Evolutionary conservation across 352 stramenopile species (phyloP).

Genomic region (Globisporangium mamillatum): DNA sequence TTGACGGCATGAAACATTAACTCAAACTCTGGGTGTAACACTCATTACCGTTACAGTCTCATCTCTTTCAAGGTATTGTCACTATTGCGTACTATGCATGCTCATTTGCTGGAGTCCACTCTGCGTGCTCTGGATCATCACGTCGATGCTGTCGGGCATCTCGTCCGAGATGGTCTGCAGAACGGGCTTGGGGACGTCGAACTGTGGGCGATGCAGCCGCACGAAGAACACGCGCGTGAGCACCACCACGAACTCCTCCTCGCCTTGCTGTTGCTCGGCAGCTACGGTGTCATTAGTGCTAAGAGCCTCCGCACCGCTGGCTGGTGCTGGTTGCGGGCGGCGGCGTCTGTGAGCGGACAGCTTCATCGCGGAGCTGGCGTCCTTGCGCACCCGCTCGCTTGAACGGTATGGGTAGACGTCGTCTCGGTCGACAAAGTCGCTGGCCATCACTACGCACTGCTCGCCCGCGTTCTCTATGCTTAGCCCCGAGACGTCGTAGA

Average conservation of each 20-base stretch:
- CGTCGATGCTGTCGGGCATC: conserved; percentile 1
- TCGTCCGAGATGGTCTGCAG: conserved; percentile 3
- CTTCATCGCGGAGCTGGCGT: conserved; percentile 18
- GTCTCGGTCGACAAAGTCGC: conserved; percentile 15
- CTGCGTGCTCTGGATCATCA: conserved; percentile 9
- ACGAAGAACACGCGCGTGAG: conserved; percentile 11
- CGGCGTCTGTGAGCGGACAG: not conserved
- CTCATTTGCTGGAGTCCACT: not conserved
- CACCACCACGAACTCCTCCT: conserved; percentile 2
- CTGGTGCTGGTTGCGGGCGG: not conserved
- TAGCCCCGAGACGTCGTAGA: conserved; percentile 16
- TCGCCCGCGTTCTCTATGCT: not conserved
- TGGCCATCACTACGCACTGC: not conserved
- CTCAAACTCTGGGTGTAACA: too few relatives aligned
- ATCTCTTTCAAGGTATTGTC: too few relatives aligned
- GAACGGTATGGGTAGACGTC: conserved; percentile 16
- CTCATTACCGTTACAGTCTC: too few relatives aligned
- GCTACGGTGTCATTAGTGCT: too few relatives aligned
- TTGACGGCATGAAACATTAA: too few relatives aligned
- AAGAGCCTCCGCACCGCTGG: not conserved
- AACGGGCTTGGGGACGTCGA: not conserved
- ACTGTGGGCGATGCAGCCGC: not conserved
- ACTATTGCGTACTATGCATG: too few relatives aligned
- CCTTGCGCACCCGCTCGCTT: conserved; percentile 19
- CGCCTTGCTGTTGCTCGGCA: not conserved